A percentile compares a stretch with the other conserved stretches of the same genome.
These are phyloP conservation scores for Middelhovenomyces tepae DNA, from an alignment of 805 yeast genomes.

Conservation along the genomic window DNA sequence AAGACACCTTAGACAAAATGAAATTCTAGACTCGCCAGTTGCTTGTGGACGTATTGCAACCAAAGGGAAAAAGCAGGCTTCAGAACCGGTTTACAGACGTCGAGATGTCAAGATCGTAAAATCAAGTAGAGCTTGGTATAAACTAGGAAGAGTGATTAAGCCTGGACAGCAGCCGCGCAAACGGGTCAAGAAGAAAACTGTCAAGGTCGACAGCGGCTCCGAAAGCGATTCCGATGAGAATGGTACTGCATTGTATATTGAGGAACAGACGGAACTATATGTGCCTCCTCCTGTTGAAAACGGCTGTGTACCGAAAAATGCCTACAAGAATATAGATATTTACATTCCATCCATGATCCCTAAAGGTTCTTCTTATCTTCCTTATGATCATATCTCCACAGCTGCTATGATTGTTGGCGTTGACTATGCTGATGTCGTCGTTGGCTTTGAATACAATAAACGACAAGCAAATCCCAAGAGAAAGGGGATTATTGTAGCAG, in stretches of 20 bases:
- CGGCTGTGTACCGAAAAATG: slow-evolving; percentile 66
- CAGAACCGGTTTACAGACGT: slow-evolving; percentile 45
- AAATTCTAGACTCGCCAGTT: slow-evolving; percentile 58
- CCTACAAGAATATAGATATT: slow-evolving; percentile 76
- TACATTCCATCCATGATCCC: slow-evolving; percentile 80
- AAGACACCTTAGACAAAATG: slow-evolving; percentile 61
- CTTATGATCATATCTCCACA: slow-evolving; percentile 40
- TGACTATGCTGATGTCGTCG: slow-evolving; percentile 82
- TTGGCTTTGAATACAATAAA: slow-evolving; percentile 66
- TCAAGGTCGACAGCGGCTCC: slow-evolving; percentile 26
- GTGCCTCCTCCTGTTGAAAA: slow-evolving; percentile 55
- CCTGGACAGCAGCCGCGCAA: slow-evolving; percentile 62
- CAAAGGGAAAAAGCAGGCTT: slow-evolving; percentile 32
- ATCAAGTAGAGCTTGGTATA: slow-evolving; percentile 81
- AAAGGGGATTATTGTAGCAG: slow-evolving; percentile 69
- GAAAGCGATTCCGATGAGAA: slow-evolving; percentile 55
- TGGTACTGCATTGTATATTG: slow-evolving; percentile 54
- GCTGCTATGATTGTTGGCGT: slow-evolving; percentile 67
- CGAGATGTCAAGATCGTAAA: slow-evolving; percentile 52
- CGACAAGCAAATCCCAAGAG: slow-evolving; percentile 50
- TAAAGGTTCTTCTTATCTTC: slow-evolving; percentile 57
- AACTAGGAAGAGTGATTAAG: slow-evolving; percentile 66
- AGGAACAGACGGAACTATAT: slow-evolving; percentile 65
- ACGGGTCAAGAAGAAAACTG: slow-evolving; percentile 28
- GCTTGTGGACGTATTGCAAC: slow-evolving; percentile 64